Percentiles rank a stretch among this genome's conserved stretches.
phyloP scores from a whole-genome alignment of 208 protist genomes.

The Leishmania mexicana region DNA sequence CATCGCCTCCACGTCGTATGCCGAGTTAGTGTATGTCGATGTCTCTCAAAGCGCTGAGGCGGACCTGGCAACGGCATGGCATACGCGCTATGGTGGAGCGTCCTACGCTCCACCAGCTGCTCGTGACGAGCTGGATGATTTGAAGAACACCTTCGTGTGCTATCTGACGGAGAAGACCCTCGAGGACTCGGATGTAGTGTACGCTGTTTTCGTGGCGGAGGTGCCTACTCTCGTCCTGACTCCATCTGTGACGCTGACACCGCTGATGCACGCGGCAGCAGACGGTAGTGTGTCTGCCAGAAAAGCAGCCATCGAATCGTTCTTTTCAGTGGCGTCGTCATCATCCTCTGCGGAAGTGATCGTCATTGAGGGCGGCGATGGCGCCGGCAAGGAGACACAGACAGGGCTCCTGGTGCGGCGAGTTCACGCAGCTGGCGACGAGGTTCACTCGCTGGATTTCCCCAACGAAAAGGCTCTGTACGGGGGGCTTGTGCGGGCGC shows the following conservation, averaged over 20 bases:
- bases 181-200: constrained; percentile 60
- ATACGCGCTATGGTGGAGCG: constrained; percentile 12
- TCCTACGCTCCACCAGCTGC: background rate
- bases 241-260: constrained; percentile 37
- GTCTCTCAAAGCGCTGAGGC: constrained; percentile 4
- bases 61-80: constrained; percentile 24
- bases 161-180: constrained; percentile 69
- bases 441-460: constrained; percentile 82
- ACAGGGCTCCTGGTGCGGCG: constrained; percentile 54
- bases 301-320: constrained; percentile 20
- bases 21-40: constrained; percentile 2
- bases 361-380: constrained; percentile 93
- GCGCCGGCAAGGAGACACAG: constrained; percentile 93
- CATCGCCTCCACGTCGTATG: constrained; percentile 24
- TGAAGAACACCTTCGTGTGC: constrained; percentile 42
- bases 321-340: constrained; percentile 30
- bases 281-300: background rate
- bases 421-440: background rate
- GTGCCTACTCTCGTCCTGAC: constrained; percentile 49
- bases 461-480: constrained; percentile 80
- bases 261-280: constrained; percentile 29
- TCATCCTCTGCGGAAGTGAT: constrained; percentile 38
- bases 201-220: constrained; percentile 58
- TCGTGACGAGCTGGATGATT: constrained; percentile 19
- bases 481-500: constrained; percentile 75